Base-by-base conservation (phyloP, 306 rosid species). In the Lathyrus sativus region DNA sequence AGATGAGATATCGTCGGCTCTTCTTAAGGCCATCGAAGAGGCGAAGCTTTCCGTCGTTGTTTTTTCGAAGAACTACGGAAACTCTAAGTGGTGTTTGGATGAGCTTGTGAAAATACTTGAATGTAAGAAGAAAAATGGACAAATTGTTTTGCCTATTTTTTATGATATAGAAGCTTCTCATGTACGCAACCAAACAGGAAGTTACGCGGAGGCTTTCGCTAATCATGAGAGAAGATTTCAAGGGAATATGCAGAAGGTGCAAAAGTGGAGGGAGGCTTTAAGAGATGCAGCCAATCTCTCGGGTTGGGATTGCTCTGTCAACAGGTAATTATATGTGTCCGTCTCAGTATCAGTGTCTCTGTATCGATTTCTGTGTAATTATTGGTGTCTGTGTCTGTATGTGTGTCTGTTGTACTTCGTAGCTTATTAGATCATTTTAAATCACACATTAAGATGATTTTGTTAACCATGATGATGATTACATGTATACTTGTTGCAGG, bases 221-320 rank as follows among this genome's bases (percentile, higher is more conserved):
- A 65, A 65, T 2, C 78, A 73, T 45, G 80, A 76, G 38, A 24
- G 6, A 7, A 28, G 2, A 2, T 60, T 59, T 46, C 57, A 51
- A 2, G 76, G 41, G 29, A 5, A 38, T 11, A 4, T 46, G 73
- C 39, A 3, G 4, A 76, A 17, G 61, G 70, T 70, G 11, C 55
- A 11, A n/a, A 70, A 4, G 4, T 76, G 80, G 80, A 76, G 72
- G 14, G 66, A 63, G 3, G 76, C 80, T 70, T 63, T 76, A 37
- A 9, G 42, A 59, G 80, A 80, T 15, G 84, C 78, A 0, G 84
- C 84, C 1, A 80, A 76, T 60, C 46, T n/a, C 18, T 80, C 84
- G 6, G 84, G 84, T 4, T 80, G 80, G 84, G 84, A 80, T 66
- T 75, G 84, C 31, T 42, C 77, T 2, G 45, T 71, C 44, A 75